Evolutionary conservation across 345 rosid species (phyloP).

Genomic region (Luvunga scandens): DNA sequence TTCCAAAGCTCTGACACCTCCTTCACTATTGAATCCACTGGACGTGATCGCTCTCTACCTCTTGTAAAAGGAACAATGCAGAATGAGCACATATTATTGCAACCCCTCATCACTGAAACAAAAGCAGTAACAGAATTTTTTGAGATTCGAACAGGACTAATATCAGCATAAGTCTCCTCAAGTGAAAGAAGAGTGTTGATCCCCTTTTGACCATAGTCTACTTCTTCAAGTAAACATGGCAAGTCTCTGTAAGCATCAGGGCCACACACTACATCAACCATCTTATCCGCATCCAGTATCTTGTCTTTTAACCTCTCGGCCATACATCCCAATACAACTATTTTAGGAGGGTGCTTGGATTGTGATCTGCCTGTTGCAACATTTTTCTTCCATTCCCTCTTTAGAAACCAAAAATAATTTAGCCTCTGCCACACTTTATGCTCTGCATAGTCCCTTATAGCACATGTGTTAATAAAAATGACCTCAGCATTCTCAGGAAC

Average conservation of each 20-base stretch:
- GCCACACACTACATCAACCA: constrained; percentile 98
- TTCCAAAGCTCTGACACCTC: constrained; percentile 88
- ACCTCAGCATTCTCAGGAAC: constrained; percentile 88
- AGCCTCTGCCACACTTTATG: constrained; percentile 98
- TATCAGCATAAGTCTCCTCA: constrained; percentile 93
- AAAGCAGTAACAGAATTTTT: constrained; percentile 71
- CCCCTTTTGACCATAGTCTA: constrained; percentile 89
- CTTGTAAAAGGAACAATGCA: constrained; percentile 95
- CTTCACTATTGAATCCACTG: constrained; percentile 78
- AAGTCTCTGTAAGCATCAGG: constrained; percentile 95
- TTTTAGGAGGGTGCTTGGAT: constrained; percentile 75
- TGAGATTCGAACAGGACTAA: constrained; percentile 72
- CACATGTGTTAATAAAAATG: constrained; percentile 86
- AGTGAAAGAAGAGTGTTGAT: constrained; percentile 91
- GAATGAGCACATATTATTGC: constrained; percentile 96
- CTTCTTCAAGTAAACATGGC: constrained; percentile 78
- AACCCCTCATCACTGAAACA: constrained; percentile 93
- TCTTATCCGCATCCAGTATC: constrained; percentile 88
- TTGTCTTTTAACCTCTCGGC: constrained; percentile 91
- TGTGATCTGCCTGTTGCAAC: constrained; percentile 62
- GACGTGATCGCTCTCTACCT: constrained; percentile 92
- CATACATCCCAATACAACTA: constrained; percentile 96
- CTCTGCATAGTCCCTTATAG: constrained; percentile 89
- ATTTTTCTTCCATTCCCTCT: constrained; percentile 86
- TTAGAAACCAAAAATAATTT: constrained; percentile 91